Evolutionary conservation across 208 protist genomes (phyloP).

Genomic region (Vickermania spadyakhi): DNA sequence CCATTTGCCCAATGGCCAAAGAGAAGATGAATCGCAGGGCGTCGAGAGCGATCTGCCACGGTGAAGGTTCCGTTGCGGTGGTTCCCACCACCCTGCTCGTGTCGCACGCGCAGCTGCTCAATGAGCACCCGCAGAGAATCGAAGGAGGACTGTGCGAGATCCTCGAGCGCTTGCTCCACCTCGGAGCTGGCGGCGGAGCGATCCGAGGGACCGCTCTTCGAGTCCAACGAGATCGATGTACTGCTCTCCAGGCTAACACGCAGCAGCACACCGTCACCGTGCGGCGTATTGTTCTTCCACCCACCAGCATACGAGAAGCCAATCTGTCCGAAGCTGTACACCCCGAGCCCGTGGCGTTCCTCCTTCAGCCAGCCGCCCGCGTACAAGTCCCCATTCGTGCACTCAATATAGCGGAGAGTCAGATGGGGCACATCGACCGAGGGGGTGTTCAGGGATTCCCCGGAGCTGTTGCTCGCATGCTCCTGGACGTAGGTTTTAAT

Average conservation of each 20-base stretch:
- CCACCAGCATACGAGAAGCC: conserved; percentile 8
- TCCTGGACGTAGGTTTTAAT: neutral
- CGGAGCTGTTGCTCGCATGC: neutral
- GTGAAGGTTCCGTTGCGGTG: neutral
- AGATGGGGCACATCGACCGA: no score
- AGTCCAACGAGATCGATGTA: neutral
- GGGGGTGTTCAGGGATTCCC: neutral
- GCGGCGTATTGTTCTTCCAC: conserved; percentile 2
- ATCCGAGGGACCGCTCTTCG: neutral
- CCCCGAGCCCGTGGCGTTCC: neutral
- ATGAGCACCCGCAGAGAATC: neutral
- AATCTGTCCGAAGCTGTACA: neutral
- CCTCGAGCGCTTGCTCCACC: neutral
- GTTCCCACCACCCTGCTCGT: neutral
- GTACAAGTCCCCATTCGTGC: conserved; percentile 3
- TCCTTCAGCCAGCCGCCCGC: conserved; percentile 1
- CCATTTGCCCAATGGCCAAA: neutral
- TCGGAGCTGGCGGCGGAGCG: neutral
- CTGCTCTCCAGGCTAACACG: neutral
- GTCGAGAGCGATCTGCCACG: neutral
- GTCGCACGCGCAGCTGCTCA: neutral
- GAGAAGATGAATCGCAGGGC: neutral
- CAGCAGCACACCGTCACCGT: conserved; percentile 6
- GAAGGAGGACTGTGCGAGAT: neutral
- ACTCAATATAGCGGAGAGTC: neutral